Base-by-base conservation (phyloP, 352 stramenopile species). In the Phytophthora uliginosa region DNA sequence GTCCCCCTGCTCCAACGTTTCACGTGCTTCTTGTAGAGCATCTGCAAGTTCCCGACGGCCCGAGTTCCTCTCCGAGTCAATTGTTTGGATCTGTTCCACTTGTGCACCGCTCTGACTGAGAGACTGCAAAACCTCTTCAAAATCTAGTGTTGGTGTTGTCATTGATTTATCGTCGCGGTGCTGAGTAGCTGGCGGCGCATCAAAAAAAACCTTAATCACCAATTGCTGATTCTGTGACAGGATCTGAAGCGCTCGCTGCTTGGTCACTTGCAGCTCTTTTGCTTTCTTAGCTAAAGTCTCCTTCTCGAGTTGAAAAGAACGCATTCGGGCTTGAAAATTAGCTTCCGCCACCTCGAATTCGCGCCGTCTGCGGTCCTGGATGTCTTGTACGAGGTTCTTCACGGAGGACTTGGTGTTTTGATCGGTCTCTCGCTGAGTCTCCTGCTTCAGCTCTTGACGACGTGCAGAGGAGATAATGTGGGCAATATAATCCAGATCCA, bases 191-290 rank as follows among this genome's bases (percentile, higher is more conserved):
- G 54, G 48, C 15, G 38, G 18, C 18, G 52, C 51, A 22, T 79
- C 56, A n/a, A 78, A 90, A 67, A 89, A 90, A 0, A 58, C 74
- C 51, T 84, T 76, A 56, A 92, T 81, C 5, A 82, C 79, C 4
- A 76, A 17, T 22, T 92, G 84, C 40, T 92, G 84, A 60, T 89
- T 88, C 7, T 76, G 76, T n/a, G 82, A 86, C 22, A 92, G 71
- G 9, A 90, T 82, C 51, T 92, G 69, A 3, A 92, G 64, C 15
- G 82, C 84, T 31, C 66, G 78, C 56, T 90, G 79, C 56, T 86
- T 88, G 1, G 65, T 78, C 13, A 65, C 66, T 12, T 74, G 68
- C 24, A 89, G 63, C 17, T 81, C 74, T 6, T 83, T 75, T 9
- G 71, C 60, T 50, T 84, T 76, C 26, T 69, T 61, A 2, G 63